These are phyloP conservation scores for Fonsecaea nubica DNA, from an alignment of 2,329 filamentous ascomycete species.

Conservation along the genomic window DNA sequence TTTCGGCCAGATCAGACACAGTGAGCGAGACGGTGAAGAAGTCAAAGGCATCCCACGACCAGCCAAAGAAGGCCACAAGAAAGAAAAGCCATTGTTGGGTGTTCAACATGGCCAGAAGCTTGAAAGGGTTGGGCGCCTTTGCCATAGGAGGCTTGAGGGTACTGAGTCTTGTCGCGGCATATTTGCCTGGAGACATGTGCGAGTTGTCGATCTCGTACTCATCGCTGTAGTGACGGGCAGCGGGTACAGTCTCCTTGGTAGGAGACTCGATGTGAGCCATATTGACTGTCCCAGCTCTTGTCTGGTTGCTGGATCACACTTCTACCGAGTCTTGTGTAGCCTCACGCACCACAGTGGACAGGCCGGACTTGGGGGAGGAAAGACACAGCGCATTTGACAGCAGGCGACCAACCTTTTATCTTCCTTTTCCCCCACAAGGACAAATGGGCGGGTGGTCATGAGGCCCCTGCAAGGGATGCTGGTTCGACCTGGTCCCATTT, in stretches of 20 bases:
- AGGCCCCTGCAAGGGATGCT: constrained; percentile 11
- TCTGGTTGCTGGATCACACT: neutral
- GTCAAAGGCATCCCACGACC: constrained; percentile 65
- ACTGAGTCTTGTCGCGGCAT: constrained; percentile 60
- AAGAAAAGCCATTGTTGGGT: constrained; percentile 42
- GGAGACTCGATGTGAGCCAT: constrained; percentile 33
- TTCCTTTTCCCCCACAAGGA: neutral
- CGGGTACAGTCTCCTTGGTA: constrained; percentile 17
- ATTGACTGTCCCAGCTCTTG: constrained; percentile 8
- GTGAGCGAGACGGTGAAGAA: constrained; percentile 69
- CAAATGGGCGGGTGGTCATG: constrained; percentile 20
- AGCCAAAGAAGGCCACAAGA: constrained; percentile 39
- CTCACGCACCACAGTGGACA: neutral
- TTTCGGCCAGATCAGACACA: constrained; percentile 59
- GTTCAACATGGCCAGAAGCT: constrained; percentile 37
- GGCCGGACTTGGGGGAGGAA: constrained; percentile 2
- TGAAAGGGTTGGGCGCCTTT: constrained; percentile 39
- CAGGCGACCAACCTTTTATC: constrained; percentile 20
- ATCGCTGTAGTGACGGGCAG: constrained; percentile 8
- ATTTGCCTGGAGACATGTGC: constrained; percentile 53
- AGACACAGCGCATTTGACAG: neutral
- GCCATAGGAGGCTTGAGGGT: constrained; percentile 57
- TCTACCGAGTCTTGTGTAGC: constrained; percentile 10
- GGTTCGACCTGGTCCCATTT: neutral
- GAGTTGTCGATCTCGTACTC: constrained; percentile 21